Conservation (phyloP, 75 land plant species). For the Picea sitchensis region DNA sequence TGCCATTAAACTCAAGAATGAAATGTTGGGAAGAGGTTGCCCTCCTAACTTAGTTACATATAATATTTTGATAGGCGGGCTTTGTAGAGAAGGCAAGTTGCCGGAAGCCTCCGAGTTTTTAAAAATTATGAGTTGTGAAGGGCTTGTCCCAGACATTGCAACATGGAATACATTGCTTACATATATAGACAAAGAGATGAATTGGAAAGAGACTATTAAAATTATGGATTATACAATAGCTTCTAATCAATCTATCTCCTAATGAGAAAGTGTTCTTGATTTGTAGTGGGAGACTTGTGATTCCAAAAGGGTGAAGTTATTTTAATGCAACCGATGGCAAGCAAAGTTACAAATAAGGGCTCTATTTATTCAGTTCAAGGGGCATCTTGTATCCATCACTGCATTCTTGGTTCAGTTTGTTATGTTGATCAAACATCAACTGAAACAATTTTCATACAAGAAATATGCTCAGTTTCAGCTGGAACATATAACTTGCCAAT, state of each 20-base stretch:
- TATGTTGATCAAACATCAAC: background rate
- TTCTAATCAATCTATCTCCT: background rate
- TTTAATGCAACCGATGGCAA: background rate
- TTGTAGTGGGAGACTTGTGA: background rate
- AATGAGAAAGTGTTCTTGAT: background rate
- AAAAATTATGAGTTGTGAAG: slow-evolving; percentile 30
- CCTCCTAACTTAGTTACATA: slow-evolving; percentile 37
- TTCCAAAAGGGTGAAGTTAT: background rate
- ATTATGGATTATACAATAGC: background rate
- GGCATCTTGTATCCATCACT: background rate
- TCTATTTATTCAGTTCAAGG: background rate
- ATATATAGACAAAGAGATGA: background rate
- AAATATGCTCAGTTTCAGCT: background rate
- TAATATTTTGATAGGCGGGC: slow-evolving; percentile 25
- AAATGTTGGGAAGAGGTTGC: slow-evolving; percentile 41
- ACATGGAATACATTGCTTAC: slow-evolving; percentile 43
- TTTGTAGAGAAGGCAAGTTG: slow-evolving; percentile 31
- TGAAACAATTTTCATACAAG: background rate
- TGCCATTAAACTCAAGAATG: slow-evolving; percentile 41
- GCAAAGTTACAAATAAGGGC: too few species aligned
- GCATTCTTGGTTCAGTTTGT: background rate
- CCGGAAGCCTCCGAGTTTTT: slow-evolving; percentile 31
- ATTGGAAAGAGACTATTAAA: background rate
- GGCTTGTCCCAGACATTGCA: slow-evolving; percentile 27
- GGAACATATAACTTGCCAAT: background rate